These are phyloP conservation scores for Rheum nobile DNA, from an alignment of 148 eudicot genomes.

Conservation along the genomic window DNA sequence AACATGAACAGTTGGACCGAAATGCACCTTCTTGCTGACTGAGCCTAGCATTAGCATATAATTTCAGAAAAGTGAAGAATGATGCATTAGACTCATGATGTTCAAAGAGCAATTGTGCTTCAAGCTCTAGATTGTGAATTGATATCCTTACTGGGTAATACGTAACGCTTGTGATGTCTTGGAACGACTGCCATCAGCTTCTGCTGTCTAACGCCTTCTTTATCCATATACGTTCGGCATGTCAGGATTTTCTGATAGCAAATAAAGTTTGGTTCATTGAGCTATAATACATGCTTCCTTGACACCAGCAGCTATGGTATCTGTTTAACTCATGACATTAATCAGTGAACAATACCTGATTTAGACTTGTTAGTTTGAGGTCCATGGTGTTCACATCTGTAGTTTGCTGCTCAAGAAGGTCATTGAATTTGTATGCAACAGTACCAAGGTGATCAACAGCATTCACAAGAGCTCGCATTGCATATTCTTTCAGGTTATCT, in stretches of 20 bases:
- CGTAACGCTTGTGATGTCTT: constrained; percentile 93
- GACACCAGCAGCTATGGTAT: not conserved
- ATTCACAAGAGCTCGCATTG: constrained; percentile 85
- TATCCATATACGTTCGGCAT: constrained; percentile 70
- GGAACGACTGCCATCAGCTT: constrained; percentile 81
- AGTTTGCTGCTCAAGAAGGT: constrained; percentile 77
- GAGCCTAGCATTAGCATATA: constrained; percentile 3
- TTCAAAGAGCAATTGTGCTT: not conserved
- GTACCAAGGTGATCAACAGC: constrained; percentile 99
- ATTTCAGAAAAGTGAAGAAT: not conserved
- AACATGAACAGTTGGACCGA: constrained; percentile 3
- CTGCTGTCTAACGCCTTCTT: constrained; percentile 92
- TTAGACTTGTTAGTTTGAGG: constrained; percentile 58
- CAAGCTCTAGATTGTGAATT: not conserved
- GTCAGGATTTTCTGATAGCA: constrained; percentile 61
- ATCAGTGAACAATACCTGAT: constrained; percentile 45
- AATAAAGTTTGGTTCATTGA: not conserved
- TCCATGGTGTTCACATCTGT: constrained; percentile 61
- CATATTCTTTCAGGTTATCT: constrained; percentile 92
- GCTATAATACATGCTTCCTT: not conserved
- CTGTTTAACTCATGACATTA: not conserved
- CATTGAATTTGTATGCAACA: constrained; percentile 90
- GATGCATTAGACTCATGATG: not conserved
- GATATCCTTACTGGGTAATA: constrained; percentile 67
- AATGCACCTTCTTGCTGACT: constrained; percentile 12